Evolutionary conservation across 2,329 filamentous ascomycete genomes (phyloP), one percentile per base, ranked within the genome.

Genomic region (Xylaria sp.): DNA sequence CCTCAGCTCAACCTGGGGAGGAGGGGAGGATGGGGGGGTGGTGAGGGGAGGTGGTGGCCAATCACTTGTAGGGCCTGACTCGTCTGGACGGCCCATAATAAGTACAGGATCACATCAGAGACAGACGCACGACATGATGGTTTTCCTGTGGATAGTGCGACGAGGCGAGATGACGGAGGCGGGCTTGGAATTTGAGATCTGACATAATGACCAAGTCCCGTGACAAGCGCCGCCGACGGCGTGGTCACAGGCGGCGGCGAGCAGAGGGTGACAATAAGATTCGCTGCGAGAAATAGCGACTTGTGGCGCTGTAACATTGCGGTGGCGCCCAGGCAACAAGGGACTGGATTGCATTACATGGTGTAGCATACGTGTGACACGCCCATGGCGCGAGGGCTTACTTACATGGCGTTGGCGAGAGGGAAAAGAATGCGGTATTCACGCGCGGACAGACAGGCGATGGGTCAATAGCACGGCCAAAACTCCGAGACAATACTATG

Each of bases 301-400:
- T 48, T 29, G 54, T 57, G 59, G 54, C 53, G 54, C 33, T 27
- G 47, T 23, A 19, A 15, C 47, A 48, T 41, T 13, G 27, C 43
- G 47, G 54, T 62, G 33, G 48, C 47, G 58, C 48, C 13, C 52
- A 25, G 48, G n/a, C n/a, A n/a, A n/a, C 54, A 62, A 58, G 47
- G 58, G 58, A 47, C 58, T 61, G 31, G 40, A 41, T 40, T 29
- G 11, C 17, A 46, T 46, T 41, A 29, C 31, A 40, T 23, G 29
- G n/a, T n/a, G n/a, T n/a, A n/a, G n/a, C n/a, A n/a, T n/a, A 57
- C 47, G 58, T 47, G 40, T 46, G 40, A 46, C 58, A 47, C 49
- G 37, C 19, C 8, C 43, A 25, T 13, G n/a, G n/a, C n/a, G n/a
- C n/a, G n/a, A n/a, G n/a, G n/a, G n/a, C n/a, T n/a, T n/a, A n/a